Evolutionary conservation across 108 stramenopile species (phyloP).

Genomic region (Hondaea fermentalgiana): DNA sequence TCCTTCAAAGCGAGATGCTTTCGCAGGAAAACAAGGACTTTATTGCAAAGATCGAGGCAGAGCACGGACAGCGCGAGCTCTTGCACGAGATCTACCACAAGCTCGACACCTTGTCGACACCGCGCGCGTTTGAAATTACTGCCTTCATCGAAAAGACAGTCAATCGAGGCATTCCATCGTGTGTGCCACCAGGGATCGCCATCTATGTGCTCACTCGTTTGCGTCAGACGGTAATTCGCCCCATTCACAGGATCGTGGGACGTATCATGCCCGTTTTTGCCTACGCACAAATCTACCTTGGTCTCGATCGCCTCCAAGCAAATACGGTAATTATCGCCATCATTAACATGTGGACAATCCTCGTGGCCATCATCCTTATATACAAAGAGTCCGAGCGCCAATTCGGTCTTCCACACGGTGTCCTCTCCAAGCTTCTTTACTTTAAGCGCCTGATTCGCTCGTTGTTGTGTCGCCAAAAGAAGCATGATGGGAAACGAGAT

Average conservation of each 20-base stretch:
- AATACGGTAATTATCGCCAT: background rate
- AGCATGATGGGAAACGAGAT: no score
- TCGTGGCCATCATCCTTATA: background rate
- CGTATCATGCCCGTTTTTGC: background rate
- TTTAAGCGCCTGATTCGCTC: background rate
- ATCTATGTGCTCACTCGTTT: background rate
- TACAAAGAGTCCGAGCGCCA: background rate
- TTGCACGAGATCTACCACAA: background rate
- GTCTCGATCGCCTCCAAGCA: background rate
- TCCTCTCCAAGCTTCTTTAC: background rate
- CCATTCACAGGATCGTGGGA: background rate
- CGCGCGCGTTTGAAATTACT: background rate
- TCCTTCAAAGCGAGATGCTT: background rate
- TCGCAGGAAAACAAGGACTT: no score
- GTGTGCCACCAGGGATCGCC: background rate
- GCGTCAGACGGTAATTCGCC: background rate
- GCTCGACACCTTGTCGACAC: background rate
- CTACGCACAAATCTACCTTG: conserved; percentile 11
- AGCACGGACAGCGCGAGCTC: background rate
- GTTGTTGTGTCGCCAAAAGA: no score
- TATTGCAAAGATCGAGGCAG: background rate
- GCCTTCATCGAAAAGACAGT: background rate
- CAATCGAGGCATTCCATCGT: background rate
- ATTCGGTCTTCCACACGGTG: background rate
- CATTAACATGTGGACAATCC: background rate